Percentiles rank a stretch among this genome's conserved stretches.
Evolutionary conservation across 2,329 filamentous ascomycete species (phyloP).

Genomic region (Diatrype stigma): DNA sequence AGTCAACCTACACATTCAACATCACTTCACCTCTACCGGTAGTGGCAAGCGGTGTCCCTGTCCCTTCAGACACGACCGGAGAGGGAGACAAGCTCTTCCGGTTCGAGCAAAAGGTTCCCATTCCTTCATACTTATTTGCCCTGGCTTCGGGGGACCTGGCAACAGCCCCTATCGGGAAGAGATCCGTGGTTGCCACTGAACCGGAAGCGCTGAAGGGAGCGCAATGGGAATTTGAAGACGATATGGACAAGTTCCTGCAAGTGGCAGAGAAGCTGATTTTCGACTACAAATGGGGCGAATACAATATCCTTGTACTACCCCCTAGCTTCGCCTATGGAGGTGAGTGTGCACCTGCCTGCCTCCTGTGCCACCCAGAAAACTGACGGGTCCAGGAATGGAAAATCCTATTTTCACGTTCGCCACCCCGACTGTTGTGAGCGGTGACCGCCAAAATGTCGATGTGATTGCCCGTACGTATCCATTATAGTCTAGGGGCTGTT

Average conservation of each 20-base stretch:
- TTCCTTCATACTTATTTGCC: constrained; percentile 93
- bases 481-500: constrained; percentile 49
- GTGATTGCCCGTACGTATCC: constrained; percentile 67
- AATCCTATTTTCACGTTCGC: constrained; percentile 95
- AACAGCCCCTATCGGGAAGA: constrained; percentile 78
- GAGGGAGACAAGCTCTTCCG: constrained; percentile 66
- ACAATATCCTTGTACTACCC: constrained; percentile 88
- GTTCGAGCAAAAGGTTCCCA: constrained; percentile 87
- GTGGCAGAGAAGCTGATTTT: constrained; percentile 78
- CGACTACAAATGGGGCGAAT: constrained; percentile 89
- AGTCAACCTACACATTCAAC: constrained; percentile 89
- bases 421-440: constrained; percentile 89
- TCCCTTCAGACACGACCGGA: constrained; percentile 39
- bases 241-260: constrained; percentile 89
- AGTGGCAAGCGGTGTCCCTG: constrained; percentile 78
- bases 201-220: constrained; percentile 81
- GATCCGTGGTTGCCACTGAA: constrained; percentile 79
- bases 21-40: constrained; percentile 83
- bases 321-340: constrained; percentile 87
- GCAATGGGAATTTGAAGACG: constrained; percentile 86
- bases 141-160: constrained; percentile 81
- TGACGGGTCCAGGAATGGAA: constrained; percentile 61
- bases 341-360: constrained; percentile 29
- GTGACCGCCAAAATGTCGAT: constrained; percentile 86
- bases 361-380: constrained; percentile 1